Evolutionary conservation across 129 eudicot genomes (phyloP), one percentile per base, ranked within the genome.

Genomic region (Artemisia argyi): DNA sequence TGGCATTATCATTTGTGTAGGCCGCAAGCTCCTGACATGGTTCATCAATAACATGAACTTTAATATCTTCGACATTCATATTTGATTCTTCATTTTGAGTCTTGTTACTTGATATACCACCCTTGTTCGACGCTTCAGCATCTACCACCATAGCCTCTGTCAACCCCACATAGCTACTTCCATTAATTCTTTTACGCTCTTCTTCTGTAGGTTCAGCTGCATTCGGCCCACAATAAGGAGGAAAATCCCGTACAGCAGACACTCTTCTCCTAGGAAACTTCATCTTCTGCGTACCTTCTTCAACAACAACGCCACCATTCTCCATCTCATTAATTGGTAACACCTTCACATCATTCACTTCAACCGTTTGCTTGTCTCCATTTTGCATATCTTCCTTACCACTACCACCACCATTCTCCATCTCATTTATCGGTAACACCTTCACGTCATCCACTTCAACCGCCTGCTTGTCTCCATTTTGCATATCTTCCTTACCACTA

Each of bases 171-270:
- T 22, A n/a, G 67, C 64, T 81, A 47, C 69, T 73, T 52, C 76
- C 83, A 54, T 56, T 68, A 44, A 77, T 61, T 50, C 71, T 79
- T 52, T 10, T 2, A 0, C 76, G 77, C 44, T 85, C 86, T 44
- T 78, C 88, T 68, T 77, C 82, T 8, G 71, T 70, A 14, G 78
- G 84, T 44, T 47, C 66, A 28, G 79, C 51, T 35, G 78, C 82
- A 78, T 85, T 72, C 57, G 65, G 48, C 24, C 96, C 96, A 87
- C 97, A 90, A 68, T 66, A 79, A 46, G 92, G 90, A 73, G 98
- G 98, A 54, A 93, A 93, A 57, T 93, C 93, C 32, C 96, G 89
- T 73, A 56, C 77, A 48, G 97, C 92, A 30, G 92, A 93, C 65
- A 90, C 91, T 73, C 84, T 81, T 79, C 87, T 84, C 56, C 50